These are phyloP conservation scores for Flaveria trinervia DNA, from an alignment of 129 eudicot species.

Conservation along the genomic window DNA sequence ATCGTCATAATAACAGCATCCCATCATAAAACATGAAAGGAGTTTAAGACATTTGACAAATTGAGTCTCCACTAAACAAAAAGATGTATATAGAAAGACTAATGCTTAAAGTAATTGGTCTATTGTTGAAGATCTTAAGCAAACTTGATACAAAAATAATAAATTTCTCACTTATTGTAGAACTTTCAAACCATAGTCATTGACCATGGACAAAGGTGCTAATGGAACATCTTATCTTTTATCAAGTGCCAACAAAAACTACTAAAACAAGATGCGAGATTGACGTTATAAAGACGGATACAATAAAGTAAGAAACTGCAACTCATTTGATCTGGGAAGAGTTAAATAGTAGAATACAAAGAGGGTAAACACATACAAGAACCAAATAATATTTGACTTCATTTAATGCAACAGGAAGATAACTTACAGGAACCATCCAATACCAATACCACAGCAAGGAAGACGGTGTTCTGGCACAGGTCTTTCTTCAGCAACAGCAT, in stretches of 20 bases:
- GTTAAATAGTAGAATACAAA: neutral
- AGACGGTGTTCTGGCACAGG: constrained; percentile 76
- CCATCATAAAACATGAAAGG: neutral
- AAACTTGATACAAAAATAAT: no score
- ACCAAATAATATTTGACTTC: neutral
- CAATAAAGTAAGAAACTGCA: no score
- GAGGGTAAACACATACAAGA: neutral
- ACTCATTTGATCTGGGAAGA: no score
- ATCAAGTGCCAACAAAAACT: no score
- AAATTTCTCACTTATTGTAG: no score
- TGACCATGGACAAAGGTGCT: no score
- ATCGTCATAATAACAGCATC: neutral
- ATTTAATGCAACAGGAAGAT: neutral
- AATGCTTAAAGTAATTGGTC: no score
- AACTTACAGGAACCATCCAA: constrained; percentile 85
- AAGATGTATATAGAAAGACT: no score
- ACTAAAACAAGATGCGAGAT: no score
- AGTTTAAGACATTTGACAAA: neutral
- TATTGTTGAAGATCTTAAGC: neutral
- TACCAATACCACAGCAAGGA: constrained; percentile 92
- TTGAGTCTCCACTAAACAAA: neutral
- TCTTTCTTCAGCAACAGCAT: constrained; percentile 79
- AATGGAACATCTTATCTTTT: no score
- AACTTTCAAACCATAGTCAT: no score
- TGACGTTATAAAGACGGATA: no score